Evolutionary conservation across 1,139 yeast species (phyloP), one percentile per base, ranked within the genome.

Genomic region (Suhomyces bribrorum): DNA sequence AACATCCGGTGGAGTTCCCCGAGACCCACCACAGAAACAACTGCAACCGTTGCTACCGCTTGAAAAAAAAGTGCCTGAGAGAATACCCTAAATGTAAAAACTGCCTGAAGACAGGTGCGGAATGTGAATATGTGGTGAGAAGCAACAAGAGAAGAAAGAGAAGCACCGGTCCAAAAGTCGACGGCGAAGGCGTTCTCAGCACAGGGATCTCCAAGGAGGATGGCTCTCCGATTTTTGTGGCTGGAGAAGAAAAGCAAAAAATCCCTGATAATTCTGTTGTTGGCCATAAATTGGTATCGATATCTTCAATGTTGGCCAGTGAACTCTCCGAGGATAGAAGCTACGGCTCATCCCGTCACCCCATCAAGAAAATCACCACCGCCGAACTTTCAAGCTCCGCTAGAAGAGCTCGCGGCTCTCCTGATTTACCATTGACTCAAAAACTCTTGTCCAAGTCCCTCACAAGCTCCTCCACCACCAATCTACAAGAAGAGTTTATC

Each of bases 61-160:
- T 69, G 39, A 71, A 71, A 58, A 71, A 70, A 47, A 69, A 69
- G 45, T 71, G 76, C 40, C 59, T 64, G 39, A 51, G 73, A 36
- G 61, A 59, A 27, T 61, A 61, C 41, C 75, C 76, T 3, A 54
- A 49, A 34, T 71, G 77, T 43, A 47, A 57, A 18, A 63, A 66
- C 45, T 71, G 77, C 46, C 38, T 38, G 15, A 64, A 61, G 40
- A 57, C 72, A 1, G 61, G 65, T 2, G 51, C 68, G 25, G 61
- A 53, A 24, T 71, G 77, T 47, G 70, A 64, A 43, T 71, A 71
- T 44, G 58, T 66, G 7, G 55, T 60, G 26, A 45, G 72, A 34
- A 53, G 57, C 32, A 58, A 55, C 34, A 64, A 64, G 41, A 49
- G 63, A 30, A 45, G 63, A 30, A 57, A 49, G 34, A 36, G 45